A percentile compares a stretch with the other conserved stretches of the same genome.
phyloP scores from a whole-genome alignment of 2,329 filamentous ascomycete species.

The Colletotrichum viniferum region DNA sequence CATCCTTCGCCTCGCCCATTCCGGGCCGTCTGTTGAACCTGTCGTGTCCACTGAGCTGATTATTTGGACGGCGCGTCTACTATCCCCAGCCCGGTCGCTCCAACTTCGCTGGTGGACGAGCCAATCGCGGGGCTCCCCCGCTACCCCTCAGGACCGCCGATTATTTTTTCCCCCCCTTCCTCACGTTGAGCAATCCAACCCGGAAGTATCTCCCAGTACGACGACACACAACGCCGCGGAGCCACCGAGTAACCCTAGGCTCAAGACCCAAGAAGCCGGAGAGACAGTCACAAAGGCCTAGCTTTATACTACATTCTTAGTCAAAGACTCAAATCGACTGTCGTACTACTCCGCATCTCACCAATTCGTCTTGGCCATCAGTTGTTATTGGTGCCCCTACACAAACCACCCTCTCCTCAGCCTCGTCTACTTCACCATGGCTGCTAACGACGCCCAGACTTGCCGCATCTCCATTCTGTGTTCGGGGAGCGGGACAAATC shows the following conservation, averaged over 20 bases:
- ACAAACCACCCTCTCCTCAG: not conserved
- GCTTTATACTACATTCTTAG: not conserved
- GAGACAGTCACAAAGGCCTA: not conserved
- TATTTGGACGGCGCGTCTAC: not conserved
- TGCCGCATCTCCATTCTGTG: slow-evolving; percentile 70
- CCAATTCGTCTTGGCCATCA: not conserved
- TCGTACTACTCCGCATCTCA: not conserved
- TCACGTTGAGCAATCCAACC: not conserved
- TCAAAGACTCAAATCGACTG: not conserved
- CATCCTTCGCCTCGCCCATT: not conserved
- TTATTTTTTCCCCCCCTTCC: not conserved
- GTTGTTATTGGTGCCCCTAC: not conserved
- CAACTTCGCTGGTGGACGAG: not conserved
- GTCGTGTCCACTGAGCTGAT: not conserved
- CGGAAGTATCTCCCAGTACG: not conserved
- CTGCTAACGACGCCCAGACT: not conserved
- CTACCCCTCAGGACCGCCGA: not conserved
- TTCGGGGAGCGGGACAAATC: slow-evolving; percentile 77
- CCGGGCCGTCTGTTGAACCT: not conserved
- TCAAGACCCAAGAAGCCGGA: not conserved
- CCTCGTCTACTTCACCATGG: not conserved
- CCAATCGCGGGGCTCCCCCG: not conserved
- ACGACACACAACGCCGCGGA: not conserved
- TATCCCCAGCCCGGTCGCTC: not conserved
- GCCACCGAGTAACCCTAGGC: not conserved